These are phyloP conservation scores for Coemansia sp. DNA, from an alignment of 192 early-diverging fungal species.

Conservation along the genomic window DNA sequence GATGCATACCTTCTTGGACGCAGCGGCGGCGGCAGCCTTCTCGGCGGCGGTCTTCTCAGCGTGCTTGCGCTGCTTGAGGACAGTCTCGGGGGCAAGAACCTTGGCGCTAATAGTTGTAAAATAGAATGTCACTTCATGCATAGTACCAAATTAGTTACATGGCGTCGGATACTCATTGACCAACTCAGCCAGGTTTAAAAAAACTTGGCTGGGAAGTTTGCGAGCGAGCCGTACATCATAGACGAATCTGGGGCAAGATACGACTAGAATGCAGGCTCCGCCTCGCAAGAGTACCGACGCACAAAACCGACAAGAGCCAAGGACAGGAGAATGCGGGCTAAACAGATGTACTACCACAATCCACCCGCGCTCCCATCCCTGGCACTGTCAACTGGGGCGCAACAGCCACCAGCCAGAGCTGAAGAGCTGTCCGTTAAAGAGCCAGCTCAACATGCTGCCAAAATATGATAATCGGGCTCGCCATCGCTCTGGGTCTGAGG, in stretches of 20 bases:
- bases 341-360: not conserved
- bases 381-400: conserved; percentile 10
- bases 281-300: conserved; percentile 51
- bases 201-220: conserved; percentile 20
- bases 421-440: not conserved
- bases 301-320: conserved; percentile 6
- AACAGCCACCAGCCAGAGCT: conserved; percentile 6
- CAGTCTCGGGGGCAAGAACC: conserved; percentile 83
- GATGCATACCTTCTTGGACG: conserved; percentile 58
- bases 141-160: conserved; percentile 15
- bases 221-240: conserved; percentile 53
- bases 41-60: conserved; percentile 74
- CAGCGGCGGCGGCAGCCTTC: conserved; percentile 53
- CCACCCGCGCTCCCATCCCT: not conserved
- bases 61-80: conserved; percentile 85
- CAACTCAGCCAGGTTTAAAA: conserved; percentile 9
- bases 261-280: conserved; percentile 32
- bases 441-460: not conserved
- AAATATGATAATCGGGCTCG: not conserved
- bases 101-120: conserved; percentile 58
- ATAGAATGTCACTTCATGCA: not conserved
- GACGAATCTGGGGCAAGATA: conserved; percentile 2
- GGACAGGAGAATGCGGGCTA: not conserved
- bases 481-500: conserved; percentile 7
- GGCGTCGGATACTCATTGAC: conserved; percentile 49